phyloP scores from a whole-genome alignment of 148 eudicot genomes.

The Tetragonia tetragonoides region DNA sequence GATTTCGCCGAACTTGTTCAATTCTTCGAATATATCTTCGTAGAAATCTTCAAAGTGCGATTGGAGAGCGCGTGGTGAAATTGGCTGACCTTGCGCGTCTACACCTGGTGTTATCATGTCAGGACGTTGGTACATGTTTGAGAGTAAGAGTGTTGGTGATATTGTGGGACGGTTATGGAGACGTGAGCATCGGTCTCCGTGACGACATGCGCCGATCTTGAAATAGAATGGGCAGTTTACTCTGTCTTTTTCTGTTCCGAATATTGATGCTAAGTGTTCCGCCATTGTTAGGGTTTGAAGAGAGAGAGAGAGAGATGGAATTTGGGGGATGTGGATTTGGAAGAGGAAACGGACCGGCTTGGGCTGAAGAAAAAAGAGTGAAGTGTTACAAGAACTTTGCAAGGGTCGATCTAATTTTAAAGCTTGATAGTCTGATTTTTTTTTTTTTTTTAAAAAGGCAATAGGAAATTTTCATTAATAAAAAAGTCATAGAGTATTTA shows the following conservation, averaged over 20 bases:
- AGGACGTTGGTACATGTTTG: constrained; percentile 81
- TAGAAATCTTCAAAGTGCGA: constrained; percentile 71
- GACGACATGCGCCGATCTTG: constrained; percentile 80
- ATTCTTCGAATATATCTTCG: constrained; percentile 66
- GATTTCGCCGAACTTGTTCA: constrained; percentile 65
- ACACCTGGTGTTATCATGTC: constrained; percentile 82
- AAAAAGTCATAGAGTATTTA: too few relatives aligned
- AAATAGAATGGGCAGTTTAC: constrained; percentile 84
- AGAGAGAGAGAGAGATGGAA: neutral
- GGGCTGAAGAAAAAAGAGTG: too few relatives aligned
- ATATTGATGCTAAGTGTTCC: constrained; percentile 75
- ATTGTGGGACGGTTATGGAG: constrained; percentile 70
- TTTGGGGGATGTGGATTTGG: neutral
- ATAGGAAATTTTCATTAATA: too few relatives aligned
- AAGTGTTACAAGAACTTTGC: too few relatives aligned
- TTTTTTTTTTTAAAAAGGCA: too few relatives aligned
- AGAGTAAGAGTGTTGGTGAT: constrained; percentile 58
- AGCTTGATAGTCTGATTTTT: too few relatives aligned
- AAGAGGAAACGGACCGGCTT: too few relatives aligned
- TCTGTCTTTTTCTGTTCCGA: constrained; percentile 78
- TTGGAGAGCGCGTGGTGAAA: constrained; percentile 55
- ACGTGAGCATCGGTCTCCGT: constrained; percentile 75
- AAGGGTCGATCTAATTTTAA: too few relatives aligned
- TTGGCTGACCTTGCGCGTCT: constrained; percentile 70
- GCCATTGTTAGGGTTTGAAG: constrained; percentile 44